These are phyloP conservation scores for Hirschioporus abietinus DNA, from an alignment of 768 basidiomycete genomes.

Conservation along the genomic window DNA sequence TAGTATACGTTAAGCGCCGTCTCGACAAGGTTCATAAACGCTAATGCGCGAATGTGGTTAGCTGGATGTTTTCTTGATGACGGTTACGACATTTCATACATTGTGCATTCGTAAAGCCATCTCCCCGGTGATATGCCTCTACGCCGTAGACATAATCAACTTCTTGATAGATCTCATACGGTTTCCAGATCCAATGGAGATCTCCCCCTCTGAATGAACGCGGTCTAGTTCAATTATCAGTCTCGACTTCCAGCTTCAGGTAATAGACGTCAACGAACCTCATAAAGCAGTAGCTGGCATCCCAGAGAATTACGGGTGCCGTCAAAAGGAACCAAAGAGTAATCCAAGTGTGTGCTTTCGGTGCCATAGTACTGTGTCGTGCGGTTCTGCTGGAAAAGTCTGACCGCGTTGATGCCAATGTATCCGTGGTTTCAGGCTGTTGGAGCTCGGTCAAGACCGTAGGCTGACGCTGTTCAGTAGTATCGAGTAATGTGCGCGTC, in stretches of 20 bases:
- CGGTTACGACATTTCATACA: conserved; percentile 36
- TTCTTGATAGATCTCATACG: conserved; percentile 75
- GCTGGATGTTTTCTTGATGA: conserved; percentile 1
- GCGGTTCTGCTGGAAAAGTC: neutral
- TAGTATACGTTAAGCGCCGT: conserved; percentile 69
- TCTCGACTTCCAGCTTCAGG: neutral
- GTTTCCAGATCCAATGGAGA: conserved; percentile 88
- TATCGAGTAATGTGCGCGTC: neutral
- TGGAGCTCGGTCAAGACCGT: neutral
- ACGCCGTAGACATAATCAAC: conserved; percentile 65
- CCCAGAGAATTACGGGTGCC: conserved; percentile 67
- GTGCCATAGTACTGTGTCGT: conserved; percentile 31
- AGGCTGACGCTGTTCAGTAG: neutral
- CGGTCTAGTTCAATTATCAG: conserved; percentile 42
- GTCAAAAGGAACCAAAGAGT: conserved; percentile 66
- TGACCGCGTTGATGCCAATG: neutral
- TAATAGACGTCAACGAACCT: conserved; percentile 44
- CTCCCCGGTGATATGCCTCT: conserved; percentile 52
- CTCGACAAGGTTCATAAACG: conserved; percentile 75
- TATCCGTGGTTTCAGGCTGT: neutral
- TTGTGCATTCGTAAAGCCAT: conserved; percentile 86
- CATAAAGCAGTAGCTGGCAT: conserved; percentile 76
- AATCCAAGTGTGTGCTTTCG: conserved; percentile 52
- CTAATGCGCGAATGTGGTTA: conserved; percentile 32
- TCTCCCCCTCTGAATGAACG: conserved; percentile 86